Evolutionary conservation across 2,329 filamentous ascomycete genomes (phyloP), one percentile per base, ranked within the genome.

Genomic region (Sclerotinia trifoliorum): DNA sequence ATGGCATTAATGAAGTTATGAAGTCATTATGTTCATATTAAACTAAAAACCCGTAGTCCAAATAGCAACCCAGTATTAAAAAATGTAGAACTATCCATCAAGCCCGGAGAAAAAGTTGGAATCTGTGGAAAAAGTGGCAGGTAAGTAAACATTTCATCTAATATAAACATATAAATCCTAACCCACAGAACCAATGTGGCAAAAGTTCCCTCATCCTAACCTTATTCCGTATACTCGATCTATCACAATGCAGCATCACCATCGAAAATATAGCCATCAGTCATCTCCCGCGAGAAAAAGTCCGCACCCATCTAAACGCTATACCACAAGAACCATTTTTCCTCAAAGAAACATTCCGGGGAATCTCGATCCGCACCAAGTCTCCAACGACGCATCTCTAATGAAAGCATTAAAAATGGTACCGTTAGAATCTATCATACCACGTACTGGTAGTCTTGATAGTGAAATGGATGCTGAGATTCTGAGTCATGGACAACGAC

Each of bases 311-410:
- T 1, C 73, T 81, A 48, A 77, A 78, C 61, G 75, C 74, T 0
- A 75, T 80, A 11, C 70, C 84, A 0, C 84, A 87, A 75, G 84
- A 86, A 57, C 78, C 83, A 0, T 81, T 84, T 71, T 77, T 83
- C 39, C 78, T 86, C 3, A 78, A 79, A 7, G 82, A 80, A 24
- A 82, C 76, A 0, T 77, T 86, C 1, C 80, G 82, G 4, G 72
- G 79, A 86, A 86, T 44, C 75, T 82, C 1, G 83, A 86, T 70
- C 83, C 83, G 0, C 70, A 69, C 8, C 71, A 72, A 5, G 79
- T 29, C 75, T 85, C 17, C 82, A 81, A 0, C 77, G 83, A 8
- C 80, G 81, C 0, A 76, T 84, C 10, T 70, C 17, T 54, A 5
- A 32, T 32, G 26, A 8, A 54, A 4, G 15, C 17, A 3, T 29